phyloP scores from a whole-genome alignment of 164 flowering plant genomes.

The Nelumbo lutea region DNA sequence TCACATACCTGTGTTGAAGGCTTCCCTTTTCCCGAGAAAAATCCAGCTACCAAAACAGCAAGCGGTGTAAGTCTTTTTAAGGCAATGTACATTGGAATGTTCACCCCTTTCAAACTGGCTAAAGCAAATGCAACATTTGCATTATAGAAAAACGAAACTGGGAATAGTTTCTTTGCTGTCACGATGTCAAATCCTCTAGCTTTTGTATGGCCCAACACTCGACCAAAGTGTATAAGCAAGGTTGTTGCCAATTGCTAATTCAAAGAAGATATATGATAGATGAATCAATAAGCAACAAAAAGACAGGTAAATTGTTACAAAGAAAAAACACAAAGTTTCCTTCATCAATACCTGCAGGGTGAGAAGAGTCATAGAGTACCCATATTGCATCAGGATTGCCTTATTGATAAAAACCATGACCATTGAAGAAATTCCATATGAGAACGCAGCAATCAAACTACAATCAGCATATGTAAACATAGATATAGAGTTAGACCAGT shows the following conservation, averaged over 20 bases:
- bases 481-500: neutral
- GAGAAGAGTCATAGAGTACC: conserved; percentile 90
- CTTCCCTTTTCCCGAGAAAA: conserved; percentile 72
- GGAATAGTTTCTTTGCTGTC: conserved; percentile 76
- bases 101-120: conserved; percentile 97
- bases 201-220: conserved; percentile 68
- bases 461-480: conserved; percentile 10
- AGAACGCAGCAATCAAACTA: conserved; percentile 76
- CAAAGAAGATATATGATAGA: conserved; percentile 6
- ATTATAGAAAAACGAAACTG: conserved; percentile 84
- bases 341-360: conserved; percentile 59
- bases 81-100: conserved; percentile 99
- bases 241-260: conserved; percentile 83
- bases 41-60: conserved; percentile 90
- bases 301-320: neutral
- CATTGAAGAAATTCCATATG: conserved; percentile 97
- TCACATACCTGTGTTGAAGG: conserved; percentile 76
- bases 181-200: conserved; percentile 45
- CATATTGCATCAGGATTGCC: conserved; percentile 87
- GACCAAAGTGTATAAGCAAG: conserved; percentile 74
- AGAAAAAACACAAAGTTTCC: neutral
- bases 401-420: conserved; percentile 98
- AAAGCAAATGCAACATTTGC: conserved; percentile 96
- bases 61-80: conserved; percentile 98
- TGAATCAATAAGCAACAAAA: conserved; percentile 10